Evolutionary conservation across 2,329 filamentous ascomycete genomes (phyloP), one percentile per base, ranked within the genome.

Genomic region (Cladophialophora exuberans): DNA sequence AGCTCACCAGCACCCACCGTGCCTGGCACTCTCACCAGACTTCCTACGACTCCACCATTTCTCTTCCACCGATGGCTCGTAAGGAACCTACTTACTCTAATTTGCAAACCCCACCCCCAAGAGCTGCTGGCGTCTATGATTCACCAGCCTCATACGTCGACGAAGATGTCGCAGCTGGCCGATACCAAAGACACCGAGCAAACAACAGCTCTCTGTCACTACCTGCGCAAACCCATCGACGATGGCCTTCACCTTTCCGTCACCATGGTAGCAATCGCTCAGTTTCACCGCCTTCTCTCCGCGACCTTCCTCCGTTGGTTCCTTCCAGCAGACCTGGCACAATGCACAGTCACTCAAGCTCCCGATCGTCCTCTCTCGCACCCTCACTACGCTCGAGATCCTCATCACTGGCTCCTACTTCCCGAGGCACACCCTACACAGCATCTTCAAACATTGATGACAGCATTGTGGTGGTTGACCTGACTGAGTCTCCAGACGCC

Each of bases 241-340:
- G 69, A 42, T 68, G 67, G n/a, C 61, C 67, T 23, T 73, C 73
- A 1, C 70, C 69, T 3, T 66, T 65, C 55, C 70, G 72, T 26
- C 60, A 65, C 17, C 51, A 62, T 25, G 64, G 30, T 20, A 55
- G 28, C 55, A 55, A 65, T 18, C 70, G 69, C 3, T 75, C 74
- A 2, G 70, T 70, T 46, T 77, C 75, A 7, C 74, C 75, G 6
- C 74, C 74, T 4, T 76, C 74, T 2, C 59, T 76, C 39, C 69
- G 70, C 20, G 75, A 77, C 55, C 69, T 78, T 0, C 75, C 75
- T 3, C 64, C 64, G 2, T 67, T 78, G 2, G 73, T 73, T 1
- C 71, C 72, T 22, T 69, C 71, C 1, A 70, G 73, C 52, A 74
- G 72, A 3, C 67, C 69, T 35, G 72, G 67, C 51, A 73, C 72